Evolutionary conservation across 805 yeast species (phyloP).

Genomic region (Candida chauliodis): DNA sequence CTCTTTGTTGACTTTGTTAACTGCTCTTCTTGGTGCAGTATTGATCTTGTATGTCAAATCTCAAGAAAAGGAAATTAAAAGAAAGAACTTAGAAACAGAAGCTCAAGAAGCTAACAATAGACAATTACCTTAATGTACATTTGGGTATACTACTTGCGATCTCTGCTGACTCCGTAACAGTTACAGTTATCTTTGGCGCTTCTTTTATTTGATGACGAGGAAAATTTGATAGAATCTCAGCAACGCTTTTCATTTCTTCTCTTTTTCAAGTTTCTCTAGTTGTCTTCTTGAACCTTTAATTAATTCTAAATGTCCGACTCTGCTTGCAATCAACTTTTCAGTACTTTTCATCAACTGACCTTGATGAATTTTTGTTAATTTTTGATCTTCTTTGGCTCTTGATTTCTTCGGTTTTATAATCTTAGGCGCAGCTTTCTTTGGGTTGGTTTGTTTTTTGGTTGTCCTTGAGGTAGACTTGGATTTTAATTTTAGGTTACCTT

Average conservation of each 20-base stretch:
- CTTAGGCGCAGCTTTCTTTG: slow-evolving; percentile 69
- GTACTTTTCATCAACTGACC: slow-evolving; percentile 58
- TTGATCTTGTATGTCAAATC: slow-evolving; percentile 44
- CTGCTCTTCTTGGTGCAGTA: slow-evolving; percentile 48
- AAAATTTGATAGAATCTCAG: slow-evolving; percentile 15
- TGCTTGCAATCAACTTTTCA: slow-evolving; percentile 79
- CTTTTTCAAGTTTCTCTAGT: slow-evolving; percentile 51
- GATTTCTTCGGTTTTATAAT: slow-evolving; percentile 65
- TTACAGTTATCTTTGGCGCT: background rate
- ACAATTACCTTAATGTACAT: slow-evolving; percentile 34
- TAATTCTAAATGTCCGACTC: slow-evolving; percentile 92
- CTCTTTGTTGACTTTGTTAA: slow-evolving; percentile 47
- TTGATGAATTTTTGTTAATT: slow-evolving; percentile 54
- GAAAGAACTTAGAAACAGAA: slow-evolving; percentile 55
- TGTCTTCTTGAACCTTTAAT: slow-evolving; percentile 88
- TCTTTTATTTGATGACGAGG: slow-evolving; percentile 9
- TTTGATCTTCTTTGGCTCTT: slow-evolving; percentile 43
- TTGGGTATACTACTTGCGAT: background rate
- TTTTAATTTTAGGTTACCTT: slow-evolving; percentile 63
- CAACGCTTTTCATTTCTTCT: slow-evolving; percentile 30
- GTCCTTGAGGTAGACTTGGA: slow-evolving; percentile 49
- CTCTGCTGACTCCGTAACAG: background rate
- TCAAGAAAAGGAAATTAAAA: slow-evolving; percentile 39
- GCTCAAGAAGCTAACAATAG: slow-evolving; percentile 57
- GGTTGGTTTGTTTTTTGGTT: slow-evolving; percentile 63